phyloP scores from a whole-genome alignment of 164 flowering plant species.

The Dillenia turbinata region DNA sequence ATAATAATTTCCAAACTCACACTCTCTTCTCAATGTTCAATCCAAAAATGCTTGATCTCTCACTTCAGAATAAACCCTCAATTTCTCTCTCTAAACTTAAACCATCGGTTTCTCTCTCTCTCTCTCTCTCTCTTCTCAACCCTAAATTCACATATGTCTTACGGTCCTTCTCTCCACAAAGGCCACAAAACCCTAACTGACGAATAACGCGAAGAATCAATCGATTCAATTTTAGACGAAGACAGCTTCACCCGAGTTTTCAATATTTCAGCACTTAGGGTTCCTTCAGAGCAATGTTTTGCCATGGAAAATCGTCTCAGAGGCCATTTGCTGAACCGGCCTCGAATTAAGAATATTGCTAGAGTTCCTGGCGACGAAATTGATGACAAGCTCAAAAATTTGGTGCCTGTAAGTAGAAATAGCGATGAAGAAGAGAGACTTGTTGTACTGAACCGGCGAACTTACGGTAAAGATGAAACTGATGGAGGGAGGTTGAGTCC shows the following conservation, averaged over 20 bases:
- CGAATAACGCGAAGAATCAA: background rate
- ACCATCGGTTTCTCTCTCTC: too few relatives aligned
- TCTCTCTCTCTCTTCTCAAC: background rate
- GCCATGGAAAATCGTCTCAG: slow-evolving; percentile 70
- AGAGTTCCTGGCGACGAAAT: slow-evolving; percentile 86
- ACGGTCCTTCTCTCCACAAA: slow-evolving; percentile 82
- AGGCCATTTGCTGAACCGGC: slow-evolving; percentile 95
- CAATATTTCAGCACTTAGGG: slow-evolving; percentile 71
- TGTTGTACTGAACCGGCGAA: slow-evolving; percentile 41
- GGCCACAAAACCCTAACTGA: slow-evolving; percentile 28
- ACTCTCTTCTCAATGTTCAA: too few relatives aligned
- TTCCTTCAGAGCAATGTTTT: slow-evolving; percentile 65
- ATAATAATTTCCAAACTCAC: too few relatives aligned
- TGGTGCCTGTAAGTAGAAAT: slow-evolving; percentile 8
- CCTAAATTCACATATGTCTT: slow-evolving; percentile 16
- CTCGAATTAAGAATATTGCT: slow-evolving; percentile 81
- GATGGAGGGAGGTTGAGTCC: slow-evolving; percentile 56
- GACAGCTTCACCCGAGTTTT: slow-evolving; percentile 58
- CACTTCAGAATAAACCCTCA: too few relatives aligned
- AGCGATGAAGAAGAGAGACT: slow-evolving; percentile 18
- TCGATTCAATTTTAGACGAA: slow-evolving; percentile 28
- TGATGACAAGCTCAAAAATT: slow-evolving; percentile 33
- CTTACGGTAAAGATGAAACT: slow-evolving; percentile 52
- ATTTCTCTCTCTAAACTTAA: too few relatives aligned
- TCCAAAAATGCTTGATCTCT: too few relatives aligned